Evolutionary conservation across 805 yeast genomes (phyloP).

Genomic region (Teunomyces lycoperdinae): DNA sequence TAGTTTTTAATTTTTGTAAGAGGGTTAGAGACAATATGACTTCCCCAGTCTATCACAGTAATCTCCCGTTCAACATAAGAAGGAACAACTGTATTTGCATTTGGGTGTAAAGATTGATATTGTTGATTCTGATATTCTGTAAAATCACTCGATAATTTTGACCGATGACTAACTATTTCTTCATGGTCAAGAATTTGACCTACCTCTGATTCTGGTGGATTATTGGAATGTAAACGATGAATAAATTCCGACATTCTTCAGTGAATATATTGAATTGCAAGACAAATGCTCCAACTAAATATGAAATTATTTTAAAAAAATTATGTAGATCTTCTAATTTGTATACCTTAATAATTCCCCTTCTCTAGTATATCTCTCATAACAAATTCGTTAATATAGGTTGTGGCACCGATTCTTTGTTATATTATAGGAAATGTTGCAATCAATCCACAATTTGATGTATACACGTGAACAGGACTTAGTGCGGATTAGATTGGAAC

Average conservation of each 20-base stretch:
- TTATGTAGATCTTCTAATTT: neutral
- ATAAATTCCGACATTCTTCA: conserved; percentile 11
- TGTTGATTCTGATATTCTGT: conserved; percentile 5
- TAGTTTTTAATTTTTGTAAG: conserved; percentile 43
- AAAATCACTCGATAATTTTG: conserved; percentile 16
- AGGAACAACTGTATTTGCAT: conserved; percentile 24
- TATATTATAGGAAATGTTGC: conserved; percentile 11
- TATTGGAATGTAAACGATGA: conserved; percentile 10
- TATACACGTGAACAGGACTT: conserved; percentile 20
- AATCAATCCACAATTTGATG: conserved; percentile 22
- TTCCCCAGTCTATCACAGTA: conserved; percentile 32
- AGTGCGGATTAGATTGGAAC: neutral
- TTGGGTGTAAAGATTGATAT: conserved; percentile 3
- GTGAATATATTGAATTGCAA: neutral
- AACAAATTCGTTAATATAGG: neutral
- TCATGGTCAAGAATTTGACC: conserved; percentile 18
- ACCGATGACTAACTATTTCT: conserved; percentile 9
- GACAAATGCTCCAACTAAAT: conserved; percentile 2
- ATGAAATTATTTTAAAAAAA: conserved; percentile 2
- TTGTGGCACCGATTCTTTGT: neutral
- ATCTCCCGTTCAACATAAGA: conserved; percentile 34
- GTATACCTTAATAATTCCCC: neutral
- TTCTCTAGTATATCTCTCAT: neutral
- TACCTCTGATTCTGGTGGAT: conserved; percentile 18
- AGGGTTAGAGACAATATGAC: conserved; percentile 36